Conservation (phyloP, 768 basidiomycete species). For the Hirschioporus abietinus region DNA sequence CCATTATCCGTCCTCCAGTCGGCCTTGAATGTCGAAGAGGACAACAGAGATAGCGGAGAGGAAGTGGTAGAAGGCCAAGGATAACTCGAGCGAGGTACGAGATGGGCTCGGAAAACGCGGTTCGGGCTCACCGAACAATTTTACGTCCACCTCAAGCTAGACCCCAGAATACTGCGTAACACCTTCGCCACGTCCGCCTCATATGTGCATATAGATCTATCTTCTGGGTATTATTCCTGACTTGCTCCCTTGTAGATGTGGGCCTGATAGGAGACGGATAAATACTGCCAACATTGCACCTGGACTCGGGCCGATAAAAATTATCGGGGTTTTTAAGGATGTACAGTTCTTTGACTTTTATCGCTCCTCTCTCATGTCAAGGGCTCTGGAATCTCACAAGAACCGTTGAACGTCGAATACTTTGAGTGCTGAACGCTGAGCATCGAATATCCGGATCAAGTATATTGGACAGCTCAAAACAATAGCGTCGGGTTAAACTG, state of each 20-base stretch:
- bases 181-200: neutral
- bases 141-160: neutral
- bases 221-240: neutral
- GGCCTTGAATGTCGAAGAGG: neutral
- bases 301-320: too few species aligned
- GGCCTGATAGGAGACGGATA: too few species aligned
- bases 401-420: too few species aligned
- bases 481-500: too few species aligned
- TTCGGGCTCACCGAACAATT: neutral
- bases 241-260: neutral
- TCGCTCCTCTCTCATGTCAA: too few species aligned
- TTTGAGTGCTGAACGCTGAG: too few species aligned
- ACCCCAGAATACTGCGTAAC: neutral
- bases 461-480: too few species aligned
- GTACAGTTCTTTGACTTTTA: too few species aligned
- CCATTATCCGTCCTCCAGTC: neutral
- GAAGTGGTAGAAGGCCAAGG: neutral
- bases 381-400: too few species aligned
- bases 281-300: too few species aligned
- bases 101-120: neutral
- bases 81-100: neutral
- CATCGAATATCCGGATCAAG: too few species aligned
- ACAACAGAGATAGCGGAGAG: neutral
- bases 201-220: neutral
- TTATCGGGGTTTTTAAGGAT: too few species aligned